These are phyloP conservation scores for Plasmodium blacklocki DNA, from an alignment of 169 alveolate species.

Conservation along the genomic window DNA sequence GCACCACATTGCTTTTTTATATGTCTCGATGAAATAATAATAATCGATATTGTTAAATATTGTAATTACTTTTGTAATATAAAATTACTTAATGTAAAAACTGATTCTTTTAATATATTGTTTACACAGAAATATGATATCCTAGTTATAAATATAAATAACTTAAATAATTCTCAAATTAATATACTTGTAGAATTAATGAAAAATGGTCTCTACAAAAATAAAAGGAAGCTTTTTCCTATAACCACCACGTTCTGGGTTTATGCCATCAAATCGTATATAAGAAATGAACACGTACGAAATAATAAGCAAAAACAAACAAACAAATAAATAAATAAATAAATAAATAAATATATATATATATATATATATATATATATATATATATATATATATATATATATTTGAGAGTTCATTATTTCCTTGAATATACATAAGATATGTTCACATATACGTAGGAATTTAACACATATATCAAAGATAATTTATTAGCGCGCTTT, in stretches of 20 bases:
- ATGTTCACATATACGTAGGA: conserved; percentile 23
- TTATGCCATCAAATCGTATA: conserved; percentile 45
- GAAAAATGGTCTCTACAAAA: conserved; percentile 65
- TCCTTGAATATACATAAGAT: not conserved
- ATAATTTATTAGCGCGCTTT: conserved; percentile 60
- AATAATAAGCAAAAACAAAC: too few species aligned
- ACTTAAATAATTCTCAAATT: conserved; percentile 57
- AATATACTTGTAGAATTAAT: conserved; percentile 34
- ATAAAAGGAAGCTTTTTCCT: conserved; percentile 37
- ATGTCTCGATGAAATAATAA: conserved; percentile 65
- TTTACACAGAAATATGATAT: conserved; percentile 64
- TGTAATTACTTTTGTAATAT: conserved; percentile 65
- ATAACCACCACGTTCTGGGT: conserved; percentile 67
- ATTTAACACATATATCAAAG: conserved; percentile 37
- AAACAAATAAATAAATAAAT: too few species aligned
- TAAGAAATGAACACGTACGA: conserved; percentile 48
- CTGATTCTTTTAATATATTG: conserved; percentile 43
- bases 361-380: not conserved
- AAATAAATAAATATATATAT: not conserved
- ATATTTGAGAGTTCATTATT: not conserved
- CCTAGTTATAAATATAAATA: conserved; percentile 58
- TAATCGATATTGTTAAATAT: conserved; percentile 47
- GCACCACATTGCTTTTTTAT: conserved; percentile 73
- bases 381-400: not conserved
- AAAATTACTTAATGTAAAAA: conserved; percentile 27